These are phyloP conservation scores for Alternaria rosae DNA, from an alignment of 2,329 filamentous ascomycete species.

Conservation along the genomic window DNA sequence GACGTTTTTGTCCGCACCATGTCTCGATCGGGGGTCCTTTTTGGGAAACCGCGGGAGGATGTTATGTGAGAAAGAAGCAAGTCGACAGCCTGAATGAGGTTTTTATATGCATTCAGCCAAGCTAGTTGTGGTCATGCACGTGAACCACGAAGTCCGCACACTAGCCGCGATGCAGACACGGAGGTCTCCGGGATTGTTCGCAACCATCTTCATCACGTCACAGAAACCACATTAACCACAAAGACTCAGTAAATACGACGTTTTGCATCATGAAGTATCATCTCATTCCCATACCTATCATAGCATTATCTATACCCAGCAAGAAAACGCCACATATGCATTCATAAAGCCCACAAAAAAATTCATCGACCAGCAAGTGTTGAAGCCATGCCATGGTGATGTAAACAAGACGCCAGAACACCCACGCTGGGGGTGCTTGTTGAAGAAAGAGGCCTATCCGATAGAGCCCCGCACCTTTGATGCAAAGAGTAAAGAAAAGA, in stretches of 20 bases:
- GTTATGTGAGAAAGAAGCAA: not conserved
- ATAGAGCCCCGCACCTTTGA: not conserved
- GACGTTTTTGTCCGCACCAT: too few species aligned
- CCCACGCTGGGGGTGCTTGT: not conserved
- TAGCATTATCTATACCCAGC: not conserved
- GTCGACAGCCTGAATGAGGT: rapidly evolving
- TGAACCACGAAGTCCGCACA: not conserved
- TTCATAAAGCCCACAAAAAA: not conserved
- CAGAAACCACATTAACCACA: too few species aligned
- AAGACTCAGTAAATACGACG: too few species aligned
- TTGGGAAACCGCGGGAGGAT: not conserved
- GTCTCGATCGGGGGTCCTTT: too few species aligned
- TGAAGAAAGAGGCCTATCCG: not conserved
- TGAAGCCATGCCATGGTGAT: slow-evolving; percentile 1
- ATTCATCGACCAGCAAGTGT: slow-evolving; percentile 1
- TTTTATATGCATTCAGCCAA: not conserved
- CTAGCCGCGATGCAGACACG: not conserved
- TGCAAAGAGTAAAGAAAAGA: not conserved
- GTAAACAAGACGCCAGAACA: slow-evolving; percentile 1
- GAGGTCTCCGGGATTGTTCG: rapidly evolving
- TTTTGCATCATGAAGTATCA: not conserved
- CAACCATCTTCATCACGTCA: too few species aligned
- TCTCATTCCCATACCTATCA: not conserved
- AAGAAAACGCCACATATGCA: not conserved
- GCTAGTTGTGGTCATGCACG: not conserved